Conservation (phyloP, 2,329 filamentous ascomycete species). For the Helotiales sp. region DNA sequence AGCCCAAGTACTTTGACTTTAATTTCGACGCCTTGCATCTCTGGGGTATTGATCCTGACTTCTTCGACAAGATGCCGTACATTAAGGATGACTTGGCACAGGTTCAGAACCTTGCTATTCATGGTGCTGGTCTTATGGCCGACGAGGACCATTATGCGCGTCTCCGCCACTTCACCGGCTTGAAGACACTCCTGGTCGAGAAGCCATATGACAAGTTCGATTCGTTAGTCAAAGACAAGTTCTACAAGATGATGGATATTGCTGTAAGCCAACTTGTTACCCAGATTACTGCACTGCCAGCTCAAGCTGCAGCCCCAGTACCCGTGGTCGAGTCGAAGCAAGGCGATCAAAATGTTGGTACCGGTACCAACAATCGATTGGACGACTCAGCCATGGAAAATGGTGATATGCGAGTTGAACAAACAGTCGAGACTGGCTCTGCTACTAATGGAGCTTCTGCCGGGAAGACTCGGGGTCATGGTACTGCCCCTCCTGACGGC, state of each 20-base stretch:
- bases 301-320: not conserved
- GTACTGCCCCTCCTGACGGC: not conserved
- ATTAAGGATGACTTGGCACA: not conserved
- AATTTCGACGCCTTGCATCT: not conserved
- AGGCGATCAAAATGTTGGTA: not conserved
- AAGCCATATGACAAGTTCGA: not conserved
- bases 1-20: constrained; percentile 7
- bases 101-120: not conserved
- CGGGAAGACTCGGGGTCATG: not conserved
- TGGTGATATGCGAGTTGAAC: not conserved
- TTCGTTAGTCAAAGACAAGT: not conserved
- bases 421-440: not conserved
- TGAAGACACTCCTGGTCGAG: not conserved
- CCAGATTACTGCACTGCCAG: not conserved
- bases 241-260: not conserved
- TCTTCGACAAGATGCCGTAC: not conserved
- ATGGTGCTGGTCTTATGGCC: not conserved
- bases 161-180: not conserved
- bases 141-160: not conserved
- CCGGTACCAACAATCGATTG: too few species aligned
- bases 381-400: too few species aligned
- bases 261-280: not conserved
- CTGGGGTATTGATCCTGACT: not conserved
- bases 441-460: not conserved
- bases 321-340: too few species aligned